Evolutionary conservation across 2,329 filamentous ascomycete species (phyloP), one percentile per base, ranked within the genome.

Genomic region (Monilinia vaccinii-corymbosi): DNA sequence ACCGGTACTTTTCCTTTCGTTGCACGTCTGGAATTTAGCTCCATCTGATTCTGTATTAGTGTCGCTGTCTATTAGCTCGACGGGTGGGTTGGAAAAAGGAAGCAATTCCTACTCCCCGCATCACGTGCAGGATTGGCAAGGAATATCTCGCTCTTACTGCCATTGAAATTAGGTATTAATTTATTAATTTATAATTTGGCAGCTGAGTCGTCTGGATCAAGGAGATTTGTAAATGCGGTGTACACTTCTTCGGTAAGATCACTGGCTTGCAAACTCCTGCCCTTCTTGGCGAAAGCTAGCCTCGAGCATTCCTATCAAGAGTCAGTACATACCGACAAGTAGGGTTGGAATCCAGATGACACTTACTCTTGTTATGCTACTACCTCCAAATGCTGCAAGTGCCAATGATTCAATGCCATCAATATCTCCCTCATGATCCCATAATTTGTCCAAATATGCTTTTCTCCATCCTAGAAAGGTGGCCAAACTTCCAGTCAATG

Each of bases 181-280:
- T 34, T 56, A 32, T 52, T 47, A 44, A 34, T 58, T 50, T 67
- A 71, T 25, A 71, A 45, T 53, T 67, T 71, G 11, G 69, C 61
- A 46, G 47, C 58, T n/a, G 66, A 52, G 32, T 65, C 89, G 0
- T 91, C 92, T 70, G 97, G 87, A 18, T 59, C 57, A 70, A 97
- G 87, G 21, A 96, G 73, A 62, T 85, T 84, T 69, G 88, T 73
- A 73, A 97, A 97, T 0, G 91, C 88, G 38, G 78, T 78, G 69
- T 96, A 87, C 11, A 99, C 88, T 75, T 96, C 88, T 21, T 94
- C 91, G 0, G 93, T 97, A 71, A 99, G 75, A 74, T 97, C 94
- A 66, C 89, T 91, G 0, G 94, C 94, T 76, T 97, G 94, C 71
- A 99, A 76, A 71, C 89, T 91, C 65, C 94, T 82, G 0, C 94